Conservation (phyloP, 1,284 basidiomycete species). For the Cryptococcus sp. region DNA sequence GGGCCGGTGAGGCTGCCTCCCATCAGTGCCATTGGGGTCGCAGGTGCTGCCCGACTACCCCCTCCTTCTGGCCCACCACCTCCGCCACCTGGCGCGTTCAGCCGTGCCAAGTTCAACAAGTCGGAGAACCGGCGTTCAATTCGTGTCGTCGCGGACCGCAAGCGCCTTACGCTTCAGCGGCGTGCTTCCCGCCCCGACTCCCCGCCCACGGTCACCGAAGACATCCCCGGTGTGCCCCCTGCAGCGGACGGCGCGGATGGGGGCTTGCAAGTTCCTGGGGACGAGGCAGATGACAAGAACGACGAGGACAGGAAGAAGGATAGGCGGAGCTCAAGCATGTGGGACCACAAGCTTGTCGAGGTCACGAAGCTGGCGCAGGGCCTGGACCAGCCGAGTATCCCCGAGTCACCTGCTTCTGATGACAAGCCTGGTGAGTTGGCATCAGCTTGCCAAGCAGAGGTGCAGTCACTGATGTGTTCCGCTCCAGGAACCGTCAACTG, state of each 20-base stretch:
- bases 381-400: constrained; percentile 53
- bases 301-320: constrained; percentile 50
- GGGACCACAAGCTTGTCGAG: constrained; percentile 91
- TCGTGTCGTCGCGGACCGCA: constrained; percentile 69
- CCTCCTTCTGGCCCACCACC: neutral
- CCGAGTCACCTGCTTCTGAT: constrained; percentile 29
- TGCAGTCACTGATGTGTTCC: neutral
- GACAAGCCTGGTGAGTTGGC: constrained; percentile 53
- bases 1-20: neutral
- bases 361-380: constrained; percentile 59
- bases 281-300: constrained; percentile 43
- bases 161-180: constrained; percentile 48
- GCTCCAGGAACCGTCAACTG: constrained; percentile 85
- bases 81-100: constrained; percentile 3
- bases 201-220: constrained; percentile 27
- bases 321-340: constrained; percentile 65
- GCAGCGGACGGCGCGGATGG: neutral
- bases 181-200: constrained; percentile 55
- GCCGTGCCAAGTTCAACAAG: constrained; percentile 37
- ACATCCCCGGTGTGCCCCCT: neutral
- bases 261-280: neutral
- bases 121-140: constrained; percentile 69
- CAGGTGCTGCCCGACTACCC: neutral
- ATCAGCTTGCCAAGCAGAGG: neutral
- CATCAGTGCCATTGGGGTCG: neutral